Conservation (phyloP, 352 stramenopile genomes). For the Blastocystis sp. region DNA sequence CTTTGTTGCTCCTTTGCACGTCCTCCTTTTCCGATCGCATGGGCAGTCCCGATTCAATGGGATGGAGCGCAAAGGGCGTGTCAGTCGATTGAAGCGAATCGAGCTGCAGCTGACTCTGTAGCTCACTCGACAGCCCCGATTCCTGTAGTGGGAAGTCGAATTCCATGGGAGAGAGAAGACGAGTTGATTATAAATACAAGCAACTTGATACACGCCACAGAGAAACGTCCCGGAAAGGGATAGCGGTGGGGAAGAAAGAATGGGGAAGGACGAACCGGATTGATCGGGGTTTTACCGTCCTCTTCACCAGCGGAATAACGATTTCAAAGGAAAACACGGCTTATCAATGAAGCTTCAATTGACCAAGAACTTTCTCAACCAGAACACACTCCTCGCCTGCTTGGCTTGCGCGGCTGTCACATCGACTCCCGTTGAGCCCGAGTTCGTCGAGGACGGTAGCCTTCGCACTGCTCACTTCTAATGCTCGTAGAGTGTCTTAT, state of each 20-base stretch:
- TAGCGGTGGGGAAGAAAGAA: background rate
- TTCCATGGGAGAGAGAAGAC: background rate
- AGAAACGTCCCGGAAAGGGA: background rate
- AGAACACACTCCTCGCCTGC: slow-evolving; percentile 29
- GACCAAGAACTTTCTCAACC: slow-evolving; percentile 27
- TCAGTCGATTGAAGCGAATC: background rate
- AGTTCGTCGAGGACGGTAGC: slow-evolving; percentile 1
- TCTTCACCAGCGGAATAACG: background rate
- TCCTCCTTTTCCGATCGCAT: background rate
- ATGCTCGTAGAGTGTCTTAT: background rate
- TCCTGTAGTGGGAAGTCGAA: background rate
- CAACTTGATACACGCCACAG: background rate
- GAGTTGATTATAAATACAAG: background rate
- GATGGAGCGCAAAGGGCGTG: too few species aligned
- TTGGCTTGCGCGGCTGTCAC: slow-evolving; percentile 24
- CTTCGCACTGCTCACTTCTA: background rate
- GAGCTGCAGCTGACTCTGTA: background rate
- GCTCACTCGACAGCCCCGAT: background rate
- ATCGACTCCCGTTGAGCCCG: slow-evolving; percentile 4
- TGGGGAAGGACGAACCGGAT: background rate
- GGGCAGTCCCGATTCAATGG: too few species aligned
- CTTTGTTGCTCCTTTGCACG: background rate
- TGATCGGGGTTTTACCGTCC: background rate
- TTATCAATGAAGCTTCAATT: slow-evolving; percentile 50
- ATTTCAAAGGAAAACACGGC: background rate